Evolutionary conservation across 257 asterid genomes (phyloP).

Genomic region (Linaria vulgaris): DNA sequence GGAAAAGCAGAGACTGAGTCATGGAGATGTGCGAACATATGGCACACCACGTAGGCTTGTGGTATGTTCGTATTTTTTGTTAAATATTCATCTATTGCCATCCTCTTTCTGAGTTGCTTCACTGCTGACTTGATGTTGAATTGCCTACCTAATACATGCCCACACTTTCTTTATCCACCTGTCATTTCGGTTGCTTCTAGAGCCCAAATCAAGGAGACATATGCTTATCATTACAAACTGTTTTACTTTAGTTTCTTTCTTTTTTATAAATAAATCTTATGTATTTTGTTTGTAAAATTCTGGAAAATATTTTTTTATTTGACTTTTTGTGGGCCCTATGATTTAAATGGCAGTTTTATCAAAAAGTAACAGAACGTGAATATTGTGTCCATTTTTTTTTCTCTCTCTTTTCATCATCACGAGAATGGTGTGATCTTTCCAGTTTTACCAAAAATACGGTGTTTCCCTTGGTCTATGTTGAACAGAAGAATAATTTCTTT

Average conservation of each 20-base stretch:
- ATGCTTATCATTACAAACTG: not conserved
- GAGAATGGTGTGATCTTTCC: not conserved
- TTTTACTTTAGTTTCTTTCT: not conserved
- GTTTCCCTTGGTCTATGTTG: not conserved
- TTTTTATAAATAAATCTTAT: not conserved
- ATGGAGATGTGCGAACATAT: slow-evolving; percentile 64
- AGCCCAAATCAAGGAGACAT: not conserved
- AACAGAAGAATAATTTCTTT: not conserved
- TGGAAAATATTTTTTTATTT: not conserved
- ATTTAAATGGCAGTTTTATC: not conserved
- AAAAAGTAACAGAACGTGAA: not conserved
- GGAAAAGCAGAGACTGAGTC: slow-evolving; percentile 72
- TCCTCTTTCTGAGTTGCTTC: slow-evolving; percentile 17
- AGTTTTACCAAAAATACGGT: not conserved
- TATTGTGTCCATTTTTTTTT: not conserved
- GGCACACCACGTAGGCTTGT: slow-evolving; percentile 98
- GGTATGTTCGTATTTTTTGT: slow-evolving; percentile 46
- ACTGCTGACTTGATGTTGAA: slow-evolving; percentile 1
- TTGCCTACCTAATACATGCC: slow-evolving; percentile 5
- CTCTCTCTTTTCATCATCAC: not conserved
- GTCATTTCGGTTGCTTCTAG: not conserved
- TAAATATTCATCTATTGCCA: slow-evolving; percentile 20
- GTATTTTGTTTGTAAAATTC: not conserved
- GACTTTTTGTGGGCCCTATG: not conserved
- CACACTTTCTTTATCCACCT: not conserved